Conservation (phyloP, 1,139 yeast species). For the Nadsonia commutata region DNA sequence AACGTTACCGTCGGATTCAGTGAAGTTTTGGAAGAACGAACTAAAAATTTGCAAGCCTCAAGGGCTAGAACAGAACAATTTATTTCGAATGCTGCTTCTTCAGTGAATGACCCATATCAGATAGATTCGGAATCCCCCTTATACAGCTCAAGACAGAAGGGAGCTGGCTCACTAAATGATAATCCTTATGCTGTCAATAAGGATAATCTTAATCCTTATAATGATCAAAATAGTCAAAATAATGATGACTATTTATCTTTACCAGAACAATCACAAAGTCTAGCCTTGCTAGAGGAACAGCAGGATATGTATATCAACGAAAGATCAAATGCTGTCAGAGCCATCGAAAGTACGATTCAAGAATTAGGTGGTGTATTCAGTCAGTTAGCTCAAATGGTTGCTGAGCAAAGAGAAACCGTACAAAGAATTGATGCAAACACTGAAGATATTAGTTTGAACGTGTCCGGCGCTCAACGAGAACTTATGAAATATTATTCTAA, state of each 20-base stretch:
- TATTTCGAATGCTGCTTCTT: conserved; percentile 35
- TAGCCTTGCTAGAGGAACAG: conserved; percentile 48
- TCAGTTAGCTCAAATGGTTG: conserved; percentile 93
- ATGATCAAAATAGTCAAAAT: conserved; percentile 11
- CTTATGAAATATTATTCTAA: conserved; percentile 77
- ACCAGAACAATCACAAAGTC: conserved; percentile 67
- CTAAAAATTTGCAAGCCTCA: conserved; percentile 66
- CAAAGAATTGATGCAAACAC: conserved; percentile 93
- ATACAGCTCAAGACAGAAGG: conserved; percentile 7
- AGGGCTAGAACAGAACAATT: conserved; percentile 78
- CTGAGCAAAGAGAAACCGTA: conserved; percentile 91
- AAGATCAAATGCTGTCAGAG: conserved; percentile 82
- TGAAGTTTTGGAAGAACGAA: conserved; percentile 73
- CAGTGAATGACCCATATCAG: conserved; percentile 10
- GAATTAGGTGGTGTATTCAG: conserved; percentile 92
- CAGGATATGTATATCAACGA: conserved; percentile 62
- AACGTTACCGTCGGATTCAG: conserved; percentile 89
- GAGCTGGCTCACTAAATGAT: background rate
- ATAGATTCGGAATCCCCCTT: conserved; percentile 14
- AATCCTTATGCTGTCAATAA: conserved; percentile 7
- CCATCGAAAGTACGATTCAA: conserved; percentile 87
- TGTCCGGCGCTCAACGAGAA: conserved; percentile 89
- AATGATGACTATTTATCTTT: conserved; percentile 29
- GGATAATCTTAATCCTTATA: conserved; percentile 24
- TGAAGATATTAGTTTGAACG: conserved; percentile 80